Evolutionary conservation across 2,329 filamentous ascomycete species (phyloP), one percentile per base, ranked within the genome.

Genomic region (Torrubiellomyces zombiae): DNA sequence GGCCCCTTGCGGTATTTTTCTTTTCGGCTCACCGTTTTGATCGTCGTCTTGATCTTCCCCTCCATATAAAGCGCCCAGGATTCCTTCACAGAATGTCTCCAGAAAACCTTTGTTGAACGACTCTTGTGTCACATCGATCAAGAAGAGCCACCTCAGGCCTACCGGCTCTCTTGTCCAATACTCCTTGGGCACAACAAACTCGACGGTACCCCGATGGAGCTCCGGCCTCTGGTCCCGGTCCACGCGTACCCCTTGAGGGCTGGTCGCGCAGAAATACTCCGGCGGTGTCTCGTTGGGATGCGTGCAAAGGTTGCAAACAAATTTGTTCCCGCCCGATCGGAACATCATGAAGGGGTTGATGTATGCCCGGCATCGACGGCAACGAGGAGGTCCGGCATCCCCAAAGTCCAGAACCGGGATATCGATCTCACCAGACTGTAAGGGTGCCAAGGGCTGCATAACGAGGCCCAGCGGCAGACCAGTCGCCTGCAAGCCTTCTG

Each of bases 311-410:
- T 98, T 98, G 58, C 89, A 98, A 26, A 93, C 82, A 47, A 93
- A 91, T 48, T 92, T 93, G 55, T 86, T 93, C 29, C 89, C 89
- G 18, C 86, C 86, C 10, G 78, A 76, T 30, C 78, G 70, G 63
- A 98, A 98, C 45, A 85, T 79, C 89, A 98, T 95, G 48, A 98
- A 98, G 2, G 89, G 89, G 45, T 98, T 98, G 55, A 98, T 91
- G 53, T 98, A 98, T 9, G 86, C 78, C 45, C 89, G 69, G 58
- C 89, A 98, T 54, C 89, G 67, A 40, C 81, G 72, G 53, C 89
- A 98, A 48, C 89, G 70, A 13, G 89, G 89, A 20, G 89, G 89
- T 0, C 89, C 89, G 19, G 58, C 56, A 20, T 94, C 83, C 24
- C 89, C 89, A 60, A 95, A 98, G 53, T 98, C 89, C 14, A 98